Base-by-base conservation (phyloP, 2,329 filamentous ascomycete species). In the Trichocomaceae sp. region DNA sequence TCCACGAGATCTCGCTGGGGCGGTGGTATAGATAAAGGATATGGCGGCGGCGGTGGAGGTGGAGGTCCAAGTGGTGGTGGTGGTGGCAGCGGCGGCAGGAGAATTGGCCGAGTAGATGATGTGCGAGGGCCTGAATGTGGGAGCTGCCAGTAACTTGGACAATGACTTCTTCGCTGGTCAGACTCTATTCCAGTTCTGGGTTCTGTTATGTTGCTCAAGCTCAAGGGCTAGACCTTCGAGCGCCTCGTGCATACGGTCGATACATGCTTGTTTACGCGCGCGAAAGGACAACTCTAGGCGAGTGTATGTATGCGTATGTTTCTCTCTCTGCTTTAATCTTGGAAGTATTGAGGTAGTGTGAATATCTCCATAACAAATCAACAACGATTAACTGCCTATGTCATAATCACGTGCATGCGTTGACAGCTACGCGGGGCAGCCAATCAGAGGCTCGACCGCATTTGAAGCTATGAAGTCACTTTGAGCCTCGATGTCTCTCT, bases 101-200 rank as follows among this genome's bases (percentile, higher is more conserved):
- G 68, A 47, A 66, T 78, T 58, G 75, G 76, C 10, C 69, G 69
- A 17, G 69, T 78, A 20, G 74, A 77, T 61, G 75, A 78, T 70
- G 66, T 78, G 50, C 68, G 75, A 26, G 75, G 66, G 7, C 74
- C 75, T n/a, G 75, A 77, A 59, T 77, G 75, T 60, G 66, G 68
- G 46, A 75, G 75, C 52, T 76, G 75, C 64, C 62, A 64, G 22
- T 74, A 62, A 69, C 22, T 17, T 58, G 49, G 56, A 55, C 17
- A 35, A 42, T 33, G 22, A 22, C 2, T 29, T 37, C 23, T 26
- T 20, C 17, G 22, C 20, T 12, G 3, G n/a, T 22, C 22, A 39
- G 2, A 41, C 37, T 49, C 15, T 12, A n/a, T 45, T 1, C 33
- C 22, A 19, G 12, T 23, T n/a, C n/a, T 19, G 44, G 13, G 42